Conservation (phyloP, 164 flowering plant genomes). For the Vitis vinifera region ASM3070453v1 NC_081810.1:5025501-5026000, state of each 20-base stretch:
- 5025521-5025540: slow-evolving; percentile 69
- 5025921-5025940: slow-evolving; percentile 44
- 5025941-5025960: slow-evolving; percentile 55
- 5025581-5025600: slow-evolving; percentile 52
- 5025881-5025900: slow-evolving; percentile 67
- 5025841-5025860: slow-evolving; percentile 53
- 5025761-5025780: slow-evolving; percentile 58
- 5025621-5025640: slow-evolving; percentile 56
- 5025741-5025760: slow-evolving; percentile 56
- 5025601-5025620: slow-evolving; percentile 52
- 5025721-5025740: slow-evolving; percentile 54
- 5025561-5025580: slow-evolving; percentile 34
- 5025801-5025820: slow-evolving; percentile 36
- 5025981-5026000: slow-evolving; percentile 37
- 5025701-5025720: slow-evolving; percentile 56
- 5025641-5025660: slow-evolving; percentile 40
- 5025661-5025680: slow-evolving; percentile 38
- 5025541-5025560: slow-evolving; percentile 68
- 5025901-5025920: slow-evolving; percentile 56
- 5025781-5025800: slow-evolving; percentile 58
- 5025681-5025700: slow-evolving; percentile 58
- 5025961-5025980: slow-evolving; percentile 65
- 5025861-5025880: slow-evolving; percentile 54
- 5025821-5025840: slow-evolving; percentile 42
- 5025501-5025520: slow-evolving; percentile 46